Evolutionary conservation across 306 rosid species (phyloP).

Genomic region (Alnus glutinosa): DNA sequence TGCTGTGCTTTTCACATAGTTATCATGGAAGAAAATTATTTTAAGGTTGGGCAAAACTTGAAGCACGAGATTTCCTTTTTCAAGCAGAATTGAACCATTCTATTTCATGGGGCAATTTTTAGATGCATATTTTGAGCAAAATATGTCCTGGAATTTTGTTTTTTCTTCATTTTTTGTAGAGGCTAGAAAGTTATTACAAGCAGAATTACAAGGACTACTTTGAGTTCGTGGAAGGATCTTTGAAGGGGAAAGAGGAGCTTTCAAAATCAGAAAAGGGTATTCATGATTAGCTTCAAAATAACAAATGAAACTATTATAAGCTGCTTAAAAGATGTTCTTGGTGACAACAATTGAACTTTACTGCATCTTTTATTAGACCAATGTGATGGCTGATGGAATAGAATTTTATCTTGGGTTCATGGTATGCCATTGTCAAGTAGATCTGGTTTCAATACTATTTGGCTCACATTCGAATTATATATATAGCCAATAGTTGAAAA

Average conservation of each 20-base stretch:
- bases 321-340: conserved; percentile 5
- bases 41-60: no score
- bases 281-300: conserved; percentile 76
- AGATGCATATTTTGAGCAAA: not conserved
- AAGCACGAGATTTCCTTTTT: no score
- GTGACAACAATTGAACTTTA: not conserved
- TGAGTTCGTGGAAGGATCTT: conserved; percentile 67
- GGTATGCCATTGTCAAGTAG: no score
- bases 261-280: conserved; percentile 82
- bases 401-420: no score
- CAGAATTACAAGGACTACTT: conserved; percentile 94
- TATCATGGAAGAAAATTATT: no score
- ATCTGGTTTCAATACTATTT: no score
- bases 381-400: no score
- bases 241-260: conserved; percentile 50
- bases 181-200: conserved; percentile 82
- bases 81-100: not conserved
- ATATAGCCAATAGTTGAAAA: not conserved
- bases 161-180: conserved; percentile 40
- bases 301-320: conserved; percentile 40
- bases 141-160: not conserved
- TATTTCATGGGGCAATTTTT: not conserved
- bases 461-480: not conserved
- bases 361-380: not conserved
- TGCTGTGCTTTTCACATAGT: not conserved